phyloP scores from a whole-genome alignment of 192 early-diverging fungal genomes.

The Dissophora ornata region DNA sequence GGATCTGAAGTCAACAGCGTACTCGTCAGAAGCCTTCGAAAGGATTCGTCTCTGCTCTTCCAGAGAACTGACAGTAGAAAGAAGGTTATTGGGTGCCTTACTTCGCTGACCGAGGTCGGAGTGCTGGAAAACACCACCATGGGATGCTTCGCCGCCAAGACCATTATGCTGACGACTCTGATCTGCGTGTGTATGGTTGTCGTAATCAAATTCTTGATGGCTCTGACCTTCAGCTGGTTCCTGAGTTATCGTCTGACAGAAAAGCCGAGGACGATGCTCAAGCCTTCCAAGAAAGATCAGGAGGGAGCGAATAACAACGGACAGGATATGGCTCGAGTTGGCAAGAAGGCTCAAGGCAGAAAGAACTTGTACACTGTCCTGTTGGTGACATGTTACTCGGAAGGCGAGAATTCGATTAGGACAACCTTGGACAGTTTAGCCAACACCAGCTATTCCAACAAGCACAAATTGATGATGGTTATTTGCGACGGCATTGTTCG shows the following conservation, averaged over 20 bases:
- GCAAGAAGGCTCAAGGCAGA: conserved; percentile 22
- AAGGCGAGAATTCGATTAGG: conserved; percentile 82
- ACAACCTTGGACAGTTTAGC: conserved; percentile 91
- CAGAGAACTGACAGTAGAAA: conserved; percentile 24
- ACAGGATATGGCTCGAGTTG: conserved; percentile 35
- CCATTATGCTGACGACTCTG: conserved; percentile 42
- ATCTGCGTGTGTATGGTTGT: conserved; percentile 53
- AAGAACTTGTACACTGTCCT: conserved; percentile 77
- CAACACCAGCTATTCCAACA: conserved; percentile 81
- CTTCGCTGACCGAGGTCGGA: conserved; percentile 32
- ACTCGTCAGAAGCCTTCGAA: not conserved
- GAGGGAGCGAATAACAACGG: conserved; percentile 18
- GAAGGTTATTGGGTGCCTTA: conserved; percentile 18
- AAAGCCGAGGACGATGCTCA: conserved; percentile 19
- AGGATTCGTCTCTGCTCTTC: conserved; percentile 32
- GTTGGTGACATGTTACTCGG: conserved; percentile 94
- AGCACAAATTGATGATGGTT: conserved; percentile 86
- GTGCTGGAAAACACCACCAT: conserved; percentile 55
- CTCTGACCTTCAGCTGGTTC: conserved; percentile 57
- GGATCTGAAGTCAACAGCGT: conserved; percentile 23
- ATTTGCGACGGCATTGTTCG: conserved; percentile 93
- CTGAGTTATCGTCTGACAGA: conserved; percentile 51
- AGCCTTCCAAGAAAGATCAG: conserved; percentile 24
- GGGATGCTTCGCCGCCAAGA: conserved; percentile 52
- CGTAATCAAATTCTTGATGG: conserved; percentile 56